Conservation (phyloP, 2,329 filamentous ascomycete genomes). For the Pseudogymnoascus sp. region DNA sequence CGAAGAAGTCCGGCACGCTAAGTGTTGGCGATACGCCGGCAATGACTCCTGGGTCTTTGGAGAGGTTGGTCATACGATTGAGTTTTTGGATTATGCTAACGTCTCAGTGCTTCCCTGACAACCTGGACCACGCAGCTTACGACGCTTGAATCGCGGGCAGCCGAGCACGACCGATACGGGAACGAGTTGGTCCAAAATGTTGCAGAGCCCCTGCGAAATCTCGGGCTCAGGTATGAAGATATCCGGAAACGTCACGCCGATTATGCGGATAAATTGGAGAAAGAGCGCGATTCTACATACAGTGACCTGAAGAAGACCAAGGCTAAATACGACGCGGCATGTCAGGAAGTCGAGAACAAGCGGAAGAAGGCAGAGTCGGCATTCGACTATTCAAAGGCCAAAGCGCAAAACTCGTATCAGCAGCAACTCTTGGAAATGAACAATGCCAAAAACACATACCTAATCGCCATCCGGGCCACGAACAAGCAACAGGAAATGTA, state of each 20-base stretch:
- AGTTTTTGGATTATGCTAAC: conserved; percentile 17
- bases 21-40: conserved; percentile 90
- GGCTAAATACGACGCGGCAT: conserved; percentile 83
- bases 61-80: conserved; percentile 50
- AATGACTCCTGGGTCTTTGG: conserved; percentile 90
- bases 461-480: conserved; percentile 92
- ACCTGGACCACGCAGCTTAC: conserved; percentile 94
- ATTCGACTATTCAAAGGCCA: conserved; percentile 79
- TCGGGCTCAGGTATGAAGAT: conserved; percentile 75
- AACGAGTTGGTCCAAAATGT: conserved; percentile 72
- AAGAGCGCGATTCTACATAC: conserved; percentile 79
- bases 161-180: conserved; percentile 81
- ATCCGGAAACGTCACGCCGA: conserved; percentile 85
- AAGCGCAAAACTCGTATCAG: conserved; percentile 85
- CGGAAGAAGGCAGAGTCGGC: conserved; percentile 92
- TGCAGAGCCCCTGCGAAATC: conserved; percentile 76
- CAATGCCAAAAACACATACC: conserved; percentile 96
- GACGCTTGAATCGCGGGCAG: conserved; percentile 79
- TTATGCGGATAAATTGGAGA: conserved; percentile 81
- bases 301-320: conserved; percentile 84
- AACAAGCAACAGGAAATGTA: conserved; percentile 98
- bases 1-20: conserved; percentile 75
- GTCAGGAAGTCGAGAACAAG: conserved; percentile 88
- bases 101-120: conserved; percentile 75
- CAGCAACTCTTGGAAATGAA: conserved; percentile 93